Conservation (phyloP, 73 alveolate species). For the Stentor coeruleus region DNA sequence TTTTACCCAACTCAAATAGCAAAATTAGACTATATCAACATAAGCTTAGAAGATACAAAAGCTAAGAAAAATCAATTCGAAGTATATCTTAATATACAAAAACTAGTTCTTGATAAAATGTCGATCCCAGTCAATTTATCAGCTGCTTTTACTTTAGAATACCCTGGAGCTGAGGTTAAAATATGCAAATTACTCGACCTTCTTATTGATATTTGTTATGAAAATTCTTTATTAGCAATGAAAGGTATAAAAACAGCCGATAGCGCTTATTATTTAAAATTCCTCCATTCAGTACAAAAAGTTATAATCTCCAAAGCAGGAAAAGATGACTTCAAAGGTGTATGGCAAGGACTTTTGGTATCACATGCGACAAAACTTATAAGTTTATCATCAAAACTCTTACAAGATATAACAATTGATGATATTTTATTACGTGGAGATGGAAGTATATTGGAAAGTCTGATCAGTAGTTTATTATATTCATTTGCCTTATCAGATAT, state of each 20-base stretch:
- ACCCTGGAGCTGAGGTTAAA: not conserved
- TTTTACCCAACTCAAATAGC: conserved; percentile 27
- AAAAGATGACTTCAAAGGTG: conserved; percentile 24
- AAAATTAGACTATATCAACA: conserved; percentile 19
- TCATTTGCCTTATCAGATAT: not conserved
- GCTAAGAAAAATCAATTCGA: conserved; percentile 9
- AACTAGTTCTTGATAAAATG: conserved; percentile 21
- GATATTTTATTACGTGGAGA: not conserved
- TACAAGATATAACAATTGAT: not conserved
- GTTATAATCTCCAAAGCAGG: conserved; percentile 16
- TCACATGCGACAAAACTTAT: not conserved
- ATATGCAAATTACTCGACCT: not conserved
- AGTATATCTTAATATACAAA: not conserved
- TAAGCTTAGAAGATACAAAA: conserved; percentile 25
- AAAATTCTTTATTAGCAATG: not conserved
- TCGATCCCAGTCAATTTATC: conserved; percentile 16
- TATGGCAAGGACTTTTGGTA: not conserved
- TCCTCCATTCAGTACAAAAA: conserved; percentile 15
- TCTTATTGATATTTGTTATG: not conserved
- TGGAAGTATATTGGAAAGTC: not conserved
- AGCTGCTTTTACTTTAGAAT: conserved; percentile 13
- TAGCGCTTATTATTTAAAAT: conserved; percentile 4
- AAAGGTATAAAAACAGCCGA: not conserved
- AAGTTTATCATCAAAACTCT: not conserved
- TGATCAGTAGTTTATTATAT: not conserved